These are phyloP conservation scores for Penicillium sclerotiorum DNA, from an alignment of 2,329 filamentous ascomycete genomes.

Conservation along the genomic window DNA sequence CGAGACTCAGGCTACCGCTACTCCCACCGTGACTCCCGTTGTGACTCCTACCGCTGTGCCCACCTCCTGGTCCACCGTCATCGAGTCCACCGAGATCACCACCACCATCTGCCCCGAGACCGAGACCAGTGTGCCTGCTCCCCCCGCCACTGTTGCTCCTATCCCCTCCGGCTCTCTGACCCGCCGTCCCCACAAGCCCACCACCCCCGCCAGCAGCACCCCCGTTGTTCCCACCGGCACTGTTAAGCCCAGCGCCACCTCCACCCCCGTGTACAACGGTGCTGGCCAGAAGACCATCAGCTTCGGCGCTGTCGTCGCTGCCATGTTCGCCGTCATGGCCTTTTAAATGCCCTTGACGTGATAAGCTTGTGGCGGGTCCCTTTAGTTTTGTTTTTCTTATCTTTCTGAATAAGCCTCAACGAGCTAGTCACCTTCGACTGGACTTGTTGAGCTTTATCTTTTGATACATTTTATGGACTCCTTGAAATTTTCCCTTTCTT, in stretches of 20 bases:
- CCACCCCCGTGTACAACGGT: constrained; percentile 31
- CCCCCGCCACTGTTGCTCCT: constrained; percentile 11
- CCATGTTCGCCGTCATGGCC: constrained; percentile 38
- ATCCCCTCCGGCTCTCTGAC: constrained; percentile 10
- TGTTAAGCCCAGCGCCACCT: constrained; percentile 9
- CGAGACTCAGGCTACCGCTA: constrained; percentile 16
- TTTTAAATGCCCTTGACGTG: constrained; percentile 29
- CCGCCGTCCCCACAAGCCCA: constrained; percentile 9
- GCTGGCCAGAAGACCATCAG: constrained; percentile 38
- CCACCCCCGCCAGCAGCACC: constrained; percentile 5
- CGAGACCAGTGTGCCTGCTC: constrained; percentile 13
- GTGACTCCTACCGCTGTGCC: constrained; percentile 14
- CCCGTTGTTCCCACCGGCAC: not conserved
- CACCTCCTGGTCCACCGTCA: constrained; percentile 1
- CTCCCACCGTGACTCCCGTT: too few relatives aligned
- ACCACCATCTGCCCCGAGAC: constrained; percentile 23
- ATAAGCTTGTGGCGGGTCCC: constrained; percentile 3
- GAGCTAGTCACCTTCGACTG: not conserved
- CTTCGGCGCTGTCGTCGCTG: constrained; percentile 39
- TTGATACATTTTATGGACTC: constrained; percentile 11
- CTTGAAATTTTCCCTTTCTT: constrained; percentile 4
- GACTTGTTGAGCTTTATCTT: constrained; percentile 4
- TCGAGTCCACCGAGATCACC: constrained; percentile 9
- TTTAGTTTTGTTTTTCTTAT: constrained; percentile 6
- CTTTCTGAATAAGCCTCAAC: constrained; percentile 13